Percentiles rank a stretch among this genome's conserved stretches.
These are phyloP conservation scores for Penstemon barbatus DNA, from an alignment of 257 asterid genomes.

Conservation along the genomic window DNA sequence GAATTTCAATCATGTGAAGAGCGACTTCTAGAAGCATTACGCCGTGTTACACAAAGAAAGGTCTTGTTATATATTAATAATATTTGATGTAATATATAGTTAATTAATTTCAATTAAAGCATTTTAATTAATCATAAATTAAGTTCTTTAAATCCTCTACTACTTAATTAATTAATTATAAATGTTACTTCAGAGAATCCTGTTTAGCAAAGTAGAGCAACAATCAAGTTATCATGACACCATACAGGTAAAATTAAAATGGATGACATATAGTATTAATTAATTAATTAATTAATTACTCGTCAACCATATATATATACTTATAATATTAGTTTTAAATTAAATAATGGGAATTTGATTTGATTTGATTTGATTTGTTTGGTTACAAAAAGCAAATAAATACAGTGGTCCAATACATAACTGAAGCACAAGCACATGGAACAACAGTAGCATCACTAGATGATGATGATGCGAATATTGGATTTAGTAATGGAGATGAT, in stretches of 20 bases:
- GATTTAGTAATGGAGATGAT: constrained; percentile 39
- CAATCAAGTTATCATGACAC: constrained; percentile 78
- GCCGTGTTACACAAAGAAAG: constrained; percentile 57
- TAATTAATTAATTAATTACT: neutral
- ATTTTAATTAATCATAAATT: neutral
- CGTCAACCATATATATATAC: neutral
- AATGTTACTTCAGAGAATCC: constrained; percentile 38
- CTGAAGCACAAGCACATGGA: constrained; percentile 55
- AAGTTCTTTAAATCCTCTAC: neutral
- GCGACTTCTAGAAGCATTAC: constrained; percentile 48
- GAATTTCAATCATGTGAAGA: constrained; percentile 56
- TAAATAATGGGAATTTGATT: no score
- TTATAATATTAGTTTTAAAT: no score
- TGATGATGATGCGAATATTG: constrained; percentile 39
- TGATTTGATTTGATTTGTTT: neutral
- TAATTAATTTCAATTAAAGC: neutral
- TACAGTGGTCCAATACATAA: constrained; percentile 59
- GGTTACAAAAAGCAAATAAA: constrained; percentile 50
- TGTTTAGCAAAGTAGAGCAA: constrained; percentile 46
- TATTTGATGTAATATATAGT: neutral
- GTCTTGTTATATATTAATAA: constrained; percentile 5
- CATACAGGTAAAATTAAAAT: constrained; percentile 43
- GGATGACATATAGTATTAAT: no score
- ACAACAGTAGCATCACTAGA: constrained; percentile 34
- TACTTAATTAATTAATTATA: neutral